Evolutionary conservation across 805 yeast species (phyloP), one percentile per base, ranked within the genome.

Genomic region (Kodamaea leandrae): DNA sequence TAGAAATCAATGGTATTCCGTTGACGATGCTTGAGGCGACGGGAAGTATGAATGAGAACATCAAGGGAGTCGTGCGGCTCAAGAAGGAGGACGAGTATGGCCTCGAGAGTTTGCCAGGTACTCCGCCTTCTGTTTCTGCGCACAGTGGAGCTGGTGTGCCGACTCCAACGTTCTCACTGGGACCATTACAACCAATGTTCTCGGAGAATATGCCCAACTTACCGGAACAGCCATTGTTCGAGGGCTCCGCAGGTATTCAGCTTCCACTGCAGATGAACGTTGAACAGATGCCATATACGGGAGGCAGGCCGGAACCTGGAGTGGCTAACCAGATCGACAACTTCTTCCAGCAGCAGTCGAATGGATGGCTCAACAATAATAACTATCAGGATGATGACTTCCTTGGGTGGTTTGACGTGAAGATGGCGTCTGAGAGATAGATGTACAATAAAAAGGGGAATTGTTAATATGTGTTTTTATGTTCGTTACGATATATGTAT

Each of bases 331-430:
- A 58, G 40, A 61, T 80, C 53, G 81, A 83, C 51, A 71, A 71
- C 14, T 83, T 85, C 50, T 80, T 85, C 62, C 88, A 83, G 57
- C 88, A 83, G 58, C 93, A 86, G 51, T 84, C 89, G 19, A 79
- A 82, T 24, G 90, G 88, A 21, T 87, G 95, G 96, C 75, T 82
- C 57, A 89, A 86, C 55, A 82, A 80, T 41, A 60, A 63, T 26
- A 66, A 62, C 38, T 55, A 62, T 42, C 68, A 65, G 23, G 86
- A 81, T 39, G 97, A 90, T 55, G 97, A 90, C 57, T 84, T 90
- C 54, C 66, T 90, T 35, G 97, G 97, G 9, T 90, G 96, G 96
- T 85, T 90, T 68, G 96, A 87, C 57, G 80, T 81, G 59, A 83
- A 83, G 53, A 53, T 58, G 49, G 44, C 42, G 48, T 32, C 41